Percentiles rank a stretch among this genome's conserved stretches.
These are phyloP conservation scores for Acanthochlamys bracteata DNA, from an alignment of 106 monocot genomes.

Conservation along the genomic window DNA sequence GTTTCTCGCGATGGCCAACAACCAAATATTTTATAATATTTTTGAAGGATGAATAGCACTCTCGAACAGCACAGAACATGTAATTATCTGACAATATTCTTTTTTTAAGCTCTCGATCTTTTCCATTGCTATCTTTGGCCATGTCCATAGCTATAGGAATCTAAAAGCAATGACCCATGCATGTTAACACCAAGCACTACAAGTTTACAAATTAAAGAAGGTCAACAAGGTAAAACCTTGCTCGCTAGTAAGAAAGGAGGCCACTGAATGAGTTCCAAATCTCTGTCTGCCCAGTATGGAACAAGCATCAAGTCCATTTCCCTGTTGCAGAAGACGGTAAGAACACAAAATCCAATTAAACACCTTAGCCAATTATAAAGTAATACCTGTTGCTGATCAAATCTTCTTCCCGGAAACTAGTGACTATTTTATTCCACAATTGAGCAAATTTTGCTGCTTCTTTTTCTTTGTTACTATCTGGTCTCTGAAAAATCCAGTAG, in stretches of 20 bases:
- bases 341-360: too few relatives aligned
- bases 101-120: constrained; percentile 52
- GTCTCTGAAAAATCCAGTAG: constrained; percentile 14
- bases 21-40: constrained; percentile 48
- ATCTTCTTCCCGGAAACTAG: constrained; percentile 98
- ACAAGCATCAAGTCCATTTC: constrained; percentile 97
- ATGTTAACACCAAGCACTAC: background rate
- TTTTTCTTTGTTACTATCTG: constrained; percentile 50
- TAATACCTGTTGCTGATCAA: constrained; percentile 95
- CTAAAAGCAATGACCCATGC: constrained; percentile 13
- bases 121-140: constrained; percentile 53
- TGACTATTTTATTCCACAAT: constrained; percentile 97
- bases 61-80: constrained; percentile 54
- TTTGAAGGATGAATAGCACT: constrained; percentile 67
- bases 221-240: too few relatives aligned
- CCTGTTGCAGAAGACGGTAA: constrained; percentile 28
- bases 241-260: constrained; percentile 97
- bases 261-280: constrained; percentile 93
- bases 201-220: background rate
- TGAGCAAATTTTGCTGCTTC: constrained; percentile 99
- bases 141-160: constrained; percentile 81
- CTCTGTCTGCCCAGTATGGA: constrained; percentile 83
- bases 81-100: constrained; percentile 46
- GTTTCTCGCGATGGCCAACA: constrained; percentile 22
- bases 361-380: too few relatives aligned